phyloP scores from a whole-genome alignment of 2,329 filamentous ascomycete species.

The Ascochyta viciae-villosae region DNA sequence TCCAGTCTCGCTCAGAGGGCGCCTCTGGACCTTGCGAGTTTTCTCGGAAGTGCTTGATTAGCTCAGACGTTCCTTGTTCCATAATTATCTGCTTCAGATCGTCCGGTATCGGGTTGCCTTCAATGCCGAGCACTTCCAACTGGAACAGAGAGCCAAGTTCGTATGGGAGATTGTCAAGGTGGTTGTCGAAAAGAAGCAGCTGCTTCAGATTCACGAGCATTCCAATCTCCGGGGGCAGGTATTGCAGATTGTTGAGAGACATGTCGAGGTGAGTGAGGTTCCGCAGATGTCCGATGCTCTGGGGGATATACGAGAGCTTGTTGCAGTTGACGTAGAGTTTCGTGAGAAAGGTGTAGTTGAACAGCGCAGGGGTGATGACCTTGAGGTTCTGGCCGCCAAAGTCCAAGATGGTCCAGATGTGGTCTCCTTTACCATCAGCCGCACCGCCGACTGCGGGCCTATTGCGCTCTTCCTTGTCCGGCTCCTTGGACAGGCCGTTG shows the following conservation, averaged over 20 bases:
- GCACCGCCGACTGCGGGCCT: slow-evolving; percentile 66
- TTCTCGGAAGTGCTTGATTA: slow-evolving; percentile 85
- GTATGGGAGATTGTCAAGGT: slow-evolving; percentile 79
- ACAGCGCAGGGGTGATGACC: slow-evolving; percentile 79
- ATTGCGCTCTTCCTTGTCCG: slow-evolving; percentile 66
- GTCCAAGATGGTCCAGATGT: slow-evolving; percentile 93
- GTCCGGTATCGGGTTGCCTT: slow-evolving; percentile 84
- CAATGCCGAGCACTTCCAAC: slow-evolving; percentile 86
- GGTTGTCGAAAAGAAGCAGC: slow-evolving; percentile 88
- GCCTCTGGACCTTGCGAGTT: slow-evolving; percentile 80
- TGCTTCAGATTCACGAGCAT: slow-evolving; percentile 95
- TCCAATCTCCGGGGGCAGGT: slow-evolving; percentile 87
- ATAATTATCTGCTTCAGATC: slow-evolving; percentile 81
- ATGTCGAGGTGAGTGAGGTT: slow-evolving; percentile 84
- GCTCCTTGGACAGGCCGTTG: slow-evolving; percentile 57
- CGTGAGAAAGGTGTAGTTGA: slow-evolving; percentile 85
- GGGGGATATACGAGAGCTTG: slow-evolving; percentile 80
- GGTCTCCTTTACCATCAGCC: slow-evolving; percentile 54
- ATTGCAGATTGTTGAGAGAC: slow-evolving; percentile 83
- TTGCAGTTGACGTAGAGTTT: slow-evolving; percentile 95
- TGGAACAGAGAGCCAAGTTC: slow-evolving; percentile 90
- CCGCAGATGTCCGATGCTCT: slow-evolving; percentile 81
- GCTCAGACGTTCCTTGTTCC: slow-evolving; percentile 83
- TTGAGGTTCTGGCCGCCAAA: slow-evolving; percentile 95
- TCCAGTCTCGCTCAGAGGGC: slow-evolving; percentile 76